Conservation (phyloP, 2,329 filamentous ascomycete genomes). For the Exophiala sp. region DNA sequence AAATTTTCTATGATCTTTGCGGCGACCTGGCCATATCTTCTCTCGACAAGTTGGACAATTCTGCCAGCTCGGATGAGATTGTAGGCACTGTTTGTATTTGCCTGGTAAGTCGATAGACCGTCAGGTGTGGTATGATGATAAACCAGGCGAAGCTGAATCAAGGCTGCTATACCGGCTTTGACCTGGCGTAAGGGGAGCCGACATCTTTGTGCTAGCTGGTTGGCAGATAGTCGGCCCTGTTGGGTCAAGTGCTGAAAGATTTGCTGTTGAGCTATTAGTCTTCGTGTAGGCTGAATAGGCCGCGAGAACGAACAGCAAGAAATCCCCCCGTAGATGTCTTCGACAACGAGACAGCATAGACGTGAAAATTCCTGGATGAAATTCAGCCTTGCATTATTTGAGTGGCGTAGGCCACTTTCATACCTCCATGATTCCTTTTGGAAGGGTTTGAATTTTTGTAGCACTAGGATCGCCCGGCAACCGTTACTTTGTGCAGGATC, state of each 20-base stretch:
- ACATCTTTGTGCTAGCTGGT: slow-evolving; percentile 64
- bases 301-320: slow-evolving; percentile 63
- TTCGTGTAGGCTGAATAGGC: not conserved
- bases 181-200: slow-evolving; percentile 68
- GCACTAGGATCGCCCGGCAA: no score
- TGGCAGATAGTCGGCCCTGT: slow-evolving; percentile 68
- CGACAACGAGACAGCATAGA: slow-evolving; percentile 82
- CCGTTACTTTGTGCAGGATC: no score
- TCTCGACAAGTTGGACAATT: slow-evolving; percentile 68
- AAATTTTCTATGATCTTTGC: slow-evolving; percentile 69
- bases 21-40: slow-evolving; percentile 67
- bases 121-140: slow-evolving; percentile 65
- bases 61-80: slow-evolving; percentile 74
- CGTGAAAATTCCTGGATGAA: slow-evolving; percentile 53
- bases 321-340: slow-evolving; percentile 88
- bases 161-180: slow-evolving; percentile 72
- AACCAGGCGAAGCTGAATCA: slow-evolving; percentile 83
- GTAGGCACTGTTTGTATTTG: slow-evolving; percentile 74
- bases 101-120: slow-evolving; percentile 70
- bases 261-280: slow-evolving; percentile 51
- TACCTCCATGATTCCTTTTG: slow-evolving; percentile 10
- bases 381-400: not conserved
- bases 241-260: slow-evolving; percentile 74
- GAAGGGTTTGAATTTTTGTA: no score
- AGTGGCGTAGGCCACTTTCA: not conserved